Conservation (phyloP, 192 early-diverging fungal species). For the Helicostylum pulchrum region DNA sequence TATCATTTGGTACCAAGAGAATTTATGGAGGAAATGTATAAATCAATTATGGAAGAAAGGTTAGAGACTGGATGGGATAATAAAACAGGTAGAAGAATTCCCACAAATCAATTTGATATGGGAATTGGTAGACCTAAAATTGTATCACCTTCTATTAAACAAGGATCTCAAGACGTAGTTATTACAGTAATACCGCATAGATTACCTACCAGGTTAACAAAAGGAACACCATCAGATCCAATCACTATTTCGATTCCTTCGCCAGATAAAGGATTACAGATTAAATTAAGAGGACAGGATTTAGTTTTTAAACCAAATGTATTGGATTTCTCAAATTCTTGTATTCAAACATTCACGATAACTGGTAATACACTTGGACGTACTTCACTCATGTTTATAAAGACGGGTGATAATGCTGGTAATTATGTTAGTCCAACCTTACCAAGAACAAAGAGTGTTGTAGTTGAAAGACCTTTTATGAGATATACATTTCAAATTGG, state of each 20-base stretch:
- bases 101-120: neutral
- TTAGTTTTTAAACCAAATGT: conserved; percentile 50
- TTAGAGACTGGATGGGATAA: conserved; percentile 48
- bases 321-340: conserved; percentile 51
- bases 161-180: conserved; percentile 18
- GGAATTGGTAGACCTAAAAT: conserved; percentile 11
- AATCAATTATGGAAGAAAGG: conserved; percentile 42
- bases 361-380: conserved; percentile 55
- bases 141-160: conserved; percentile 3
- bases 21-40: conserved; percentile 40
- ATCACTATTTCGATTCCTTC: conserved; percentile 57
- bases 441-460: conserved; percentile 51
- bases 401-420: conserved; percentile 45
- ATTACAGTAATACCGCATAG: conserved; percentile 40
- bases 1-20: conserved; percentile 32
- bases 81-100: conserved; percentile 4
- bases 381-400: conserved; percentile 57
- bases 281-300: conserved; percentile 59
- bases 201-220: conserved; percentile 55
- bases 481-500: conserved; percentile 61
- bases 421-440: conserved; percentile 43
- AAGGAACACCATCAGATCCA: conserved; percentile 48
- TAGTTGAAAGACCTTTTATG: conserved; percentile 64
- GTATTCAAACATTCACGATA: conserved; percentile 53
- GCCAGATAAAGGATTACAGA: conserved; percentile 53